These are phyloP conservation scores for Lecanoromycetidae sp. DNA, from an alignment of 2,329 filamentous ascomycete species.

Conservation along the genomic window DNA sequence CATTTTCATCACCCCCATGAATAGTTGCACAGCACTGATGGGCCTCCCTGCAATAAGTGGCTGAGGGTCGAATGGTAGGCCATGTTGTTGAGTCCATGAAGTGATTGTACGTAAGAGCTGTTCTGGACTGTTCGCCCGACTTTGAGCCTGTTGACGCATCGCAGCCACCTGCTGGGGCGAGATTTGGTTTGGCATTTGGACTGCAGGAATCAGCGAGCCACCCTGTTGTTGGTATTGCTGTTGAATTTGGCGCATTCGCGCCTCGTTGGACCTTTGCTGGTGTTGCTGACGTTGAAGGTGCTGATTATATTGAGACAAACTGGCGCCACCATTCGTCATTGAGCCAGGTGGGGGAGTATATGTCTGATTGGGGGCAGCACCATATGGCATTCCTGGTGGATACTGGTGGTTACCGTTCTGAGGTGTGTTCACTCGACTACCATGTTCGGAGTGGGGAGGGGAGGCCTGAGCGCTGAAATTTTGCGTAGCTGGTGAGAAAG, in stretches of 20 bases:
- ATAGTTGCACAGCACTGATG: constrained; percentile 65
- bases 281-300: constrained; percentile 49
- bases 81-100: constrained; percentile 63
- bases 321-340: constrained; percentile 24
- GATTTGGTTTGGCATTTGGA: constrained; percentile 14
- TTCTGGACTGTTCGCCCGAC: constrained; percentile 37
- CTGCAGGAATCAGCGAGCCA: constrained; percentile 9
- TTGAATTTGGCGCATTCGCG: constrained; percentile 55
- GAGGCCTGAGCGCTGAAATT: constrained; percentile 61
- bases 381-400: constrained; percentile 40
- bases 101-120: constrained; percentile 64
- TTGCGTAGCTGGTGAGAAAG: constrained; percentile 66
- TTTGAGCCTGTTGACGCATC: constrained; percentile 34
- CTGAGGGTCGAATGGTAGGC: constrained; percentile 60
- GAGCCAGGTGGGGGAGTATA: constrained; percentile 42
- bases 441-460: constrained; percentile 63
- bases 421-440: constrained; percentile 52
- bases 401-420: constrained; percentile 53
- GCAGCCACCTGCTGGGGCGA: constrained; percentile 32
- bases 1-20: constrained; percentile 61
- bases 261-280: constrained; percentile 71
- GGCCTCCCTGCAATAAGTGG: constrained; percentile 62
- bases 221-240: constrained; percentile 26
- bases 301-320: constrained; percentile 39
- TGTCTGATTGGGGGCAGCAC: constrained; percentile 46